These are phyloP conservation scores for Sergeia podlipaevii DNA, from an alignment of 208 protist genomes.

Conservation along the genomic window DNA sequence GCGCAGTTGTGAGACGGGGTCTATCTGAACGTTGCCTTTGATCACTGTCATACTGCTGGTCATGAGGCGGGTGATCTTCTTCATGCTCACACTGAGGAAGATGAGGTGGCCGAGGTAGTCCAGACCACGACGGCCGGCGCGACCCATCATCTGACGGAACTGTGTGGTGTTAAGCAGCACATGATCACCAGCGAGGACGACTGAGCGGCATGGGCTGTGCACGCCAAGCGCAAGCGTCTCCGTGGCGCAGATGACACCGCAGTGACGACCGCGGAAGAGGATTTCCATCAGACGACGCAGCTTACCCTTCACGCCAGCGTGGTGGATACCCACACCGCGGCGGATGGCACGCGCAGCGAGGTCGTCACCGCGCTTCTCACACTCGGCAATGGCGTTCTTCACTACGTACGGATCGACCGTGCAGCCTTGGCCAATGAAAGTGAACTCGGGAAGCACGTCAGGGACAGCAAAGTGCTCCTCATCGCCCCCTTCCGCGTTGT, in stretches of 20 bases:
- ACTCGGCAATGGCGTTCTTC: conserved; percentile 47
- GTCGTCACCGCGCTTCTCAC: conserved; percentile 62
- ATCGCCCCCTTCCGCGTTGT: conserved; percentile 20
- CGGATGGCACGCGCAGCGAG: conserved; percentile 69
- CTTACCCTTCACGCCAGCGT: conserved; percentile 85
- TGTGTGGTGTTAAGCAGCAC: conserved; percentile 90
- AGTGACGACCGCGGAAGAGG: conserved; percentile 89
- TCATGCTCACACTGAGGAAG: conserved; percentile 89
- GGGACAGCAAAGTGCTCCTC: conserved; percentile 68
- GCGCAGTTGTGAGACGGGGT: conserved; percentile 79
- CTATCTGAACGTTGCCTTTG: conserved; percentile 89
- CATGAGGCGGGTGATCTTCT: conserved; percentile 90
- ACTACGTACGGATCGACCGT: conserved; percentile 39
- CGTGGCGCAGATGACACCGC: conserved; percentile 92
- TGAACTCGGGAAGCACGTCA: conserved; percentile 86
- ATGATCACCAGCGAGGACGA: conserved; percentile 92
- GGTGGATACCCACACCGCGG: conserved; percentile 92
- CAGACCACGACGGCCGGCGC: conserved; percentile 94
- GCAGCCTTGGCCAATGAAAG: conserved; percentile 68
- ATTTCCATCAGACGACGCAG: conserved; percentile 89
- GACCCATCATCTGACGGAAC: conserved; percentile 95
- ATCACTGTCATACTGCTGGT: conserved; percentile 90
- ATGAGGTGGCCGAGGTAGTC: conserved; percentile 93
- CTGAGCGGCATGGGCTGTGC: conserved; percentile 94
- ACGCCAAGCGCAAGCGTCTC: conserved; percentile 95